Conservation (phyloP, 2,329 filamentous ascomycete species). For the Plectosphaerella plurivora region DNA sequence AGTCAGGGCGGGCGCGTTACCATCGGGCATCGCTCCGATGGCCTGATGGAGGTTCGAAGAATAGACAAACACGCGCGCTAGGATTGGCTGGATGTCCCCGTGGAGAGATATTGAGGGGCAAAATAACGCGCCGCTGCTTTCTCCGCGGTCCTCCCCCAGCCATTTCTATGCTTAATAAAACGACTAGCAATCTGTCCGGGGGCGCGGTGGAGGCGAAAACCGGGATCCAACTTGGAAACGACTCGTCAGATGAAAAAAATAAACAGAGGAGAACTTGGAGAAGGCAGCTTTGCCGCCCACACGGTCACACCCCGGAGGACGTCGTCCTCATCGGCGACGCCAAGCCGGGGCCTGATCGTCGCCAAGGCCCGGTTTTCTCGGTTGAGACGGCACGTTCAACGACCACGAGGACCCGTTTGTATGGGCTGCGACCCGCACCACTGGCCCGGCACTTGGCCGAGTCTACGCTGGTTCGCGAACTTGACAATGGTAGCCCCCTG, state of each 20-base stretch:
- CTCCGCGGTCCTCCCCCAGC: not conserved
- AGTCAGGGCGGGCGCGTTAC: too few species aligned
- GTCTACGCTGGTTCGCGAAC: not conserved
- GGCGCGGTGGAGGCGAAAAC: not conserved
- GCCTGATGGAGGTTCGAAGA: too few species aligned
- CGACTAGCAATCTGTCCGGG: not conserved
- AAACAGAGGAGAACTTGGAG: not conserved
- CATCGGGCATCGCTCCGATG: too few species aligned
- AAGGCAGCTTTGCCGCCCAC: too few species aligned
- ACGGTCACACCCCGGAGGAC: too few species aligned
- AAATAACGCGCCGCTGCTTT: not conserved
- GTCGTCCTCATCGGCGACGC: not conserved
- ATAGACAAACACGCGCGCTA: too few species aligned
- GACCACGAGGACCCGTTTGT: not conserved
- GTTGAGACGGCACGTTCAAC: not conserved
- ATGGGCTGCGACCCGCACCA: not conserved
- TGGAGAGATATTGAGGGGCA: too few species aligned
- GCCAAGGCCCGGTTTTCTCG: conserved; percentile 3
- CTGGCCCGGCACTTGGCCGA: not conserved
- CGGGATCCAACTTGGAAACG: not conserved
- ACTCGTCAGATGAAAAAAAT: not conserved
- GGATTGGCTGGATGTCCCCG: too few species aligned
- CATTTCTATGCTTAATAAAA: conserved; percentile 1
- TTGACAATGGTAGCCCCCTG: too few species aligned
- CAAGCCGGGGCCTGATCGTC: conserved; percentile 1